Base-by-base conservation (phyloP, 1,284 basidiomycete genomes). In the Ustilago lituana region DNA sequence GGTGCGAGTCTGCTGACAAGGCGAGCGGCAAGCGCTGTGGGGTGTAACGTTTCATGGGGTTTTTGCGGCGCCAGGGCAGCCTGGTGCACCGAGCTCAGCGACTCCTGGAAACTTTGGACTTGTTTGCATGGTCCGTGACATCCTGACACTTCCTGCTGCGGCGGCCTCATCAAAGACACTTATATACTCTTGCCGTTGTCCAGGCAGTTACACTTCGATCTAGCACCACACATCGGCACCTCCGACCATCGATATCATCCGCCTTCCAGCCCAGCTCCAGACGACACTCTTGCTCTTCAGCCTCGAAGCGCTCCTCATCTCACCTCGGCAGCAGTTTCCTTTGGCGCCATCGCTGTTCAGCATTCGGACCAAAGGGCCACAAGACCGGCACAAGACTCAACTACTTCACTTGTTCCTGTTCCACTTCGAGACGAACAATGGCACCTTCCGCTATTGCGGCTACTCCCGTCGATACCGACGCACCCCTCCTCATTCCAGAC, bases 361-460 rank as follows among this genome's bases (percentile, higher is more conserved):
- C 5, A 35, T 17, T 35, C 33, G 33, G 5, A 10, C 8, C 33
- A n/a, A 35, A 35, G 8, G 33, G 15, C 33, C 33, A 15, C 33
- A 35, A n/a, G 5, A 14, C 5, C 15, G 33, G 33, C 33, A 17
- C 7, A 10, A 35, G 5, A n/a, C 33, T 11, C 33, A 36, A 36
- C 33, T n/a, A 36, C 33, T 14, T 12, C 39, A 41, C 39, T n/a
- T n/a, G n/a, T n/a, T n/a, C n/a, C n/a, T 38, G 23, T 9, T n/a
- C 36, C 10, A 5, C 5, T 14, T n/a, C 37, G 17, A 15, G 32
- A 27, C 22, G n/a, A 24, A 55, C 17, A 19, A 66, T 66, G 63
- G 63, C 63, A 3, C 63, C 63, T 12, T 29, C 63, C 40, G 63
- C 63, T 17, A 45, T 66, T 5, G 37, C 48, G 29, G 19, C 38